Evolutionary conservation across 805 yeast genomes (phyloP), one percentile per base, ranked within the genome.

Genomic region (Yamadazyma philogaea): DNA sequence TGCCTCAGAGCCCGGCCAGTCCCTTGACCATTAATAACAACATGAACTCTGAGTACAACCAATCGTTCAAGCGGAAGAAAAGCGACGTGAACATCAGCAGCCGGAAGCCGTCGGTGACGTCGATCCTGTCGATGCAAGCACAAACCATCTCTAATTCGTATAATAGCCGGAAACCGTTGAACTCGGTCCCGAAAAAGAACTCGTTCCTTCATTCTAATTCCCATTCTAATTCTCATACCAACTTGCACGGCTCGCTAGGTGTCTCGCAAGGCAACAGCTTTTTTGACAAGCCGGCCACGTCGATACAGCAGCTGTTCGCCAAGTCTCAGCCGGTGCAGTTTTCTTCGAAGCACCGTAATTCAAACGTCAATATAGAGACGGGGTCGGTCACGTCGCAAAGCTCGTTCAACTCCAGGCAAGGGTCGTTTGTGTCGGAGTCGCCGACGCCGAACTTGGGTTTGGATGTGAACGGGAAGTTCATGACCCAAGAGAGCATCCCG

Each of bases 21-120:
- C 55, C 64, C 20, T 43, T 37, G 22, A 38, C 39, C 31, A 39
- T 38, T 15, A 41, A 37, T 22, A 33, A 33, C 20, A 18, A 19
- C 4, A 33, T 19, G 20, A 33, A 30, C 28, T 27, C 37, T 18
- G 52, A 52, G 41, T 40, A 44, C n/a, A 57, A 52, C 37, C 67
- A 63, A 51, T 68, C 57, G 39, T 69, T 68, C 49, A 70, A 70
- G 52, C 46, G 75, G n/a, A 69, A 68, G 44, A 69, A 68, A 54
- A 60, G 70, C 1, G 74, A 68, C 33, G 46, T 62, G 16, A 63
- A 55, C 42, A 40, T 47, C 4, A 38, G 28, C 27, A 45, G 48
- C 27, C 34, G 54, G 26, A 50, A 46, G 37, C 39, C 47, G 2
- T 50, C 54, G 8, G 35, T 39, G 12, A 31, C 50, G 3, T 46